phyloP scores from a whole-genome alignment of 257 asterid genomes.

The Verbascum thapsus region DNA sequence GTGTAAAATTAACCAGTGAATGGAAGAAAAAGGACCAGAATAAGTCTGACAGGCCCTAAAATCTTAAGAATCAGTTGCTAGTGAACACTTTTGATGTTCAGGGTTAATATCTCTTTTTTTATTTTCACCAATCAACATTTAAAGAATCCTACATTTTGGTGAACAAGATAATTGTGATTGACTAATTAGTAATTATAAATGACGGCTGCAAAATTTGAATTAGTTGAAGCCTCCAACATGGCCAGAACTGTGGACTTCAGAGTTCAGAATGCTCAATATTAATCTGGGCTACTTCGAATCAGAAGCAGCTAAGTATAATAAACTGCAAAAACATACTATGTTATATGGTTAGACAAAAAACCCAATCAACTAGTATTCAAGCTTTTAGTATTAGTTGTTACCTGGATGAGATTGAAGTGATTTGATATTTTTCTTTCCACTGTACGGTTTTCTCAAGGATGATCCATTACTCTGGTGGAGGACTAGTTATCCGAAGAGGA shows the following conservation, averaged over 20 bases:
- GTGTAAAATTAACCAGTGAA: not conserved
- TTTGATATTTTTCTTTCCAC: not conserved
- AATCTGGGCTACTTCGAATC: not conserved
- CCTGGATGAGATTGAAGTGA: slow-evolving; percentile 12
- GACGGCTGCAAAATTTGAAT: not conserved
- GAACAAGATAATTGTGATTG: not conserved
- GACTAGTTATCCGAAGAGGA: not conserved
- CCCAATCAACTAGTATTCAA: not conserved
- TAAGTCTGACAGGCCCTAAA: not conserved
- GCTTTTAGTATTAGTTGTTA: not conserved
- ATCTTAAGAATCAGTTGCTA: slow-evolving; percentile 10
- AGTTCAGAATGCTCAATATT: not conserved
- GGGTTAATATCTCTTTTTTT: too few species aligned
- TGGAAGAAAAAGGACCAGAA: not conserved
- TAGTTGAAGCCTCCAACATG: not conserved
- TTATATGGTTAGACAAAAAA: slow-evolving; percentile 3
- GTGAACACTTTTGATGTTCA: not conserved
- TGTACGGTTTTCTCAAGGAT: not conserved
- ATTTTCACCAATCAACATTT: not conserved
- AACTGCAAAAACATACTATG: not conserved
- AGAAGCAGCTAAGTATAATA: not conserved
- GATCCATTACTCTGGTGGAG: not conserved
- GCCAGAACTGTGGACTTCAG: not conserved
- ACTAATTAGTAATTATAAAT: not conserved
- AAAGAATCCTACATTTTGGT: not conserved